A percentile compares a stretch with the other conserved stretches of the same genome.
Evolutionary conservation across 2,329 filamentous ascomycete species (phyloP).

Genomic region (Penicillium decumbens): DNA sequence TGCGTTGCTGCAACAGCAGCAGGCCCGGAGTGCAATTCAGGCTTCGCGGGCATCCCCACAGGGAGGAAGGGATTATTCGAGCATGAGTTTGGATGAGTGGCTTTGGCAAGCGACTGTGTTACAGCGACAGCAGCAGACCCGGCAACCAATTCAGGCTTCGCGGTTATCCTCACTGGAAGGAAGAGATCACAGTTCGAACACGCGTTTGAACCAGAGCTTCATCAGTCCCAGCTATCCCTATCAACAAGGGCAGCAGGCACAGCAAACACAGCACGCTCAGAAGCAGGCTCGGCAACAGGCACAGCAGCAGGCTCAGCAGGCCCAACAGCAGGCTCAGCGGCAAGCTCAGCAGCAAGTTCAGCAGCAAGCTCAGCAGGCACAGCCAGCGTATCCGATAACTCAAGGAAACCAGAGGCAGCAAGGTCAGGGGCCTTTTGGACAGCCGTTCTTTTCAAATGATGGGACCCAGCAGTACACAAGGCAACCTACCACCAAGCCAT

Average conservation of each 20-base stretch:
- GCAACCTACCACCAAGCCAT: background rate
- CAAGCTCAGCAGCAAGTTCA: too few species aligned
- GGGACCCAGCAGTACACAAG: slow-evolving; percentile 1
- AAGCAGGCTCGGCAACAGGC: background rate
- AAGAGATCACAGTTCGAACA: background rate
- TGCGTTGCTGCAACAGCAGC: background rate
- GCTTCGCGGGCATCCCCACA: background rate
- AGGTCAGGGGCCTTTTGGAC: background rate
- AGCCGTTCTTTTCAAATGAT: background rate
- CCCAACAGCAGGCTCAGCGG: background rate
- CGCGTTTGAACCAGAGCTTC: background rate
- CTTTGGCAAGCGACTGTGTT: background rate
- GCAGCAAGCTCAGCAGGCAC: background rate
- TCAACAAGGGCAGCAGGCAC: too few species aligned
- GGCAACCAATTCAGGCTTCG: background rate
- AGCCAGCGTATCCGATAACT: background rate
- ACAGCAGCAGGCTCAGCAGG: background rate
- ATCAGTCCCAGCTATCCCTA: background rate
- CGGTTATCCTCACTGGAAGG: background rate
- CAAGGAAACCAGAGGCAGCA: background rate
- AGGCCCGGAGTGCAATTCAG: background rate
- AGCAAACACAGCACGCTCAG: background rate
- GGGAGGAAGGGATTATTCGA: background rate
- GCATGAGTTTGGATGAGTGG: background rate
- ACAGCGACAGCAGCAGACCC: background rate